Conservation (phyloP, 805 yeast genomes). For the Candida coquimbonensis region DNA sequence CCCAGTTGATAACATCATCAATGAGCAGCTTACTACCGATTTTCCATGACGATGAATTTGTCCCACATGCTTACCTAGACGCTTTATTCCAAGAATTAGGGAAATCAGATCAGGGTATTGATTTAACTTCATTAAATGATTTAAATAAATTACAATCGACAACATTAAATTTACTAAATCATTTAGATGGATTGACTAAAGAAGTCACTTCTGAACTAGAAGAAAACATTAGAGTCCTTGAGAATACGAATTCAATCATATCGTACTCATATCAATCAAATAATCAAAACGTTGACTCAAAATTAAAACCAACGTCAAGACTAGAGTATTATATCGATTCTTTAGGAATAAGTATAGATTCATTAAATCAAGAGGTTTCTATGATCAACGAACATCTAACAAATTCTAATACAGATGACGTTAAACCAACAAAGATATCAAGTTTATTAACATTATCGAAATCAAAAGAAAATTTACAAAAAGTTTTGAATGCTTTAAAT, state of each 20-base stretch:
- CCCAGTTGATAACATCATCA: not conserved
- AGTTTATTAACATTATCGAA: constrained; percentile 37
- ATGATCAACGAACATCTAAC: constrained; percentile 5
- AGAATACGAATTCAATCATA: constrained; percentile 43
- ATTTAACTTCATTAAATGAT: constrained; percentile 23
- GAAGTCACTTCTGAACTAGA: constrained; percentile 51
- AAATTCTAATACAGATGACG: not conserved
- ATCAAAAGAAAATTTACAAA: constrained; percentile 38
- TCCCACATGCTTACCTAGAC: constrained; percentile 59
- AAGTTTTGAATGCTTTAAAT: constrained; percentile 41
- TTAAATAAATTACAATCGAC: constrained; percentile 35
- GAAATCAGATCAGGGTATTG: constrained; percentile 1
- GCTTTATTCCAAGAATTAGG: constrained; percentile 36
- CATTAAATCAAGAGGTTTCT: constrained; percentile 43
- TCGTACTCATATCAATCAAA: constrained; percentile 30
- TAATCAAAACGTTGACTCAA: constrained; percentile 18
- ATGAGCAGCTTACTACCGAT: constrained; percentile 43
- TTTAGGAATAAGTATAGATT: constrained; percentile 48
- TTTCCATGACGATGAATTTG: constrained; percentile 63
- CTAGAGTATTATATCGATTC: constrained; percentile 62
- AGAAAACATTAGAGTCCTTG: constrained; percentile 39
- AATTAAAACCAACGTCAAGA: constrained; percentile 41
- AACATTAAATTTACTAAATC: constrained; percentile 46
- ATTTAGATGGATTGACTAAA: constrained; percentile 56
- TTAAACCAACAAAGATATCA: constrained; percentile 19